Conservation (phyloP, 805 yeast species). For the Candida cerambycidarum region DNA sequence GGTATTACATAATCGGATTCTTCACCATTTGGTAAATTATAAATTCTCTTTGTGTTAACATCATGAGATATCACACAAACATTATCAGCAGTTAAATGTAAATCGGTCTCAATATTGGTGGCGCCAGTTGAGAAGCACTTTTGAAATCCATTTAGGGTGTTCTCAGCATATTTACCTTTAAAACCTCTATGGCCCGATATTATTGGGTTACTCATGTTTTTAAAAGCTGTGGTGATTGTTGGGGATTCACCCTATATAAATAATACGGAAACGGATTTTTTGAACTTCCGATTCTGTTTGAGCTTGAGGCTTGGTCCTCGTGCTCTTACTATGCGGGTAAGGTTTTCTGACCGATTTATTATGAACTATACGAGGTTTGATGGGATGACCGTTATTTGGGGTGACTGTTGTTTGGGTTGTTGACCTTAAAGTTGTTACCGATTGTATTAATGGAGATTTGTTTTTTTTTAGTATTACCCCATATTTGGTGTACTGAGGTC, state of each 20-base stretch:
- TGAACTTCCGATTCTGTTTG: neutral
- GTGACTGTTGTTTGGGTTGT: too few relatives aligned
- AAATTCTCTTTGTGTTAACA: slow-evolving; percentile 36
- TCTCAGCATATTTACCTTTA: slow-evolving; percentile 40
- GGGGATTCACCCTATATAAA: too few relatives aligned
- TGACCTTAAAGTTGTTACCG: too few relatives aligned
- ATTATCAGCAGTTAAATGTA: slow-evolving; percentile 38
- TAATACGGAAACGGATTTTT: neutral
- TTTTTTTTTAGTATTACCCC: too few relatives aligned
- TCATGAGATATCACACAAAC: slow-evolving; percentile 43
- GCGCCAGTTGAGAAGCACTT: slow-evolving; percentile 40
- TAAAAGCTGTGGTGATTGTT: too few relatives aligned
- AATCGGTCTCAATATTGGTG: slow-evolving; percentile 41
- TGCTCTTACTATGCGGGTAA: too few relatives aligned
- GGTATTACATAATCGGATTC: slow-evolving; percentile 36
- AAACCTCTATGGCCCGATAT: slow-evolving; percentile 46
- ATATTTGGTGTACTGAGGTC: too few relatives aligned
- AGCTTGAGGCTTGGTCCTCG: too few relatives aligned
- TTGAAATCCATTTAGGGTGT: slow-evolving; percentile 37
- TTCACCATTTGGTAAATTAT: slow-evolving; percentile 33
- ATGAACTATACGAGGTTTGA: too few relatives aligned
- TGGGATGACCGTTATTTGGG: too few relatives aligned
- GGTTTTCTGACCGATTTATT: too few relatives aligned
- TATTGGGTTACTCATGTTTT: slow-evolving; percentile 16
- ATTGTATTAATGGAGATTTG: too few relatives aligned